Evolutionary conservation across 495 filamentous ascomycete genomes (phyloP).

Genomic region (Alectoria sarmentosa): DNA sequence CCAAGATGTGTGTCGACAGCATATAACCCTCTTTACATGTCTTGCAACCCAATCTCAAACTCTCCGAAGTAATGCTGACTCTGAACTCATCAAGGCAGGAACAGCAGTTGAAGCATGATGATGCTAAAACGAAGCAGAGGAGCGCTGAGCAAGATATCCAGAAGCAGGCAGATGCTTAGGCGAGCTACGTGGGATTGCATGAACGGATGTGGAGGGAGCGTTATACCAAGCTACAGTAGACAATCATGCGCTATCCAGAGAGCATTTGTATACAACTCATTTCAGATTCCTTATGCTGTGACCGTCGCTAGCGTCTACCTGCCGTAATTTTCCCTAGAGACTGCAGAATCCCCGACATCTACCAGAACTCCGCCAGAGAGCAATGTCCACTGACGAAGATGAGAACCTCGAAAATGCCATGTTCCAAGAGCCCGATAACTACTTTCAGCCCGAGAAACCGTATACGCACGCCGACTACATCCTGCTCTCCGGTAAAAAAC

Average conservation of each 20-base stretch:
- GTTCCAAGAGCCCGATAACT: constrained; percentile 74
- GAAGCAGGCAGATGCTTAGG: constrained; percentile 47
- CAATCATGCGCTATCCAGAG: neutral
- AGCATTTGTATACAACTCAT: neutral
- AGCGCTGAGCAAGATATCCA: constrained; percentile 77
- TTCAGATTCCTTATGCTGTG: neutral
- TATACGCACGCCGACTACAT: constrained; percentile 63
- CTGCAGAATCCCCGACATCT: neutral
- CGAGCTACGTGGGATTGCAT: neutral
- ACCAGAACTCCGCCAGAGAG: neutral
- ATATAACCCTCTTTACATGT: neutral
- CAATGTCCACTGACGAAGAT: constrained; percentile 33
- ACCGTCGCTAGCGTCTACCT: neutral
- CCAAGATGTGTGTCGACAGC: neutral
- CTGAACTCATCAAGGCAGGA: constrained; percentile 25
- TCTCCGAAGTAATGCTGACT: neutral
- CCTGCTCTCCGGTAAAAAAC: constrained; percentile 54
- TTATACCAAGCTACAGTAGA: constrained; percentile 13
- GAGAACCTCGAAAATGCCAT: constrained; percentile 42
- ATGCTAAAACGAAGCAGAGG: constrained; percentile 79
- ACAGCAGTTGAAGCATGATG: constrained; percentile 63
- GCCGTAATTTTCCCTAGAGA: neutral
- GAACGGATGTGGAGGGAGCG: constrained; percentile 1
- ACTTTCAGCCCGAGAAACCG: constrained; percentile 61
- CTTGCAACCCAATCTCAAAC: neutral